These are phyloP conservation scores for Neonectria coccinea DNA, from an alignment of 2,329 filamentous ascomycete species.

Conservation along the genomic window DNA sequence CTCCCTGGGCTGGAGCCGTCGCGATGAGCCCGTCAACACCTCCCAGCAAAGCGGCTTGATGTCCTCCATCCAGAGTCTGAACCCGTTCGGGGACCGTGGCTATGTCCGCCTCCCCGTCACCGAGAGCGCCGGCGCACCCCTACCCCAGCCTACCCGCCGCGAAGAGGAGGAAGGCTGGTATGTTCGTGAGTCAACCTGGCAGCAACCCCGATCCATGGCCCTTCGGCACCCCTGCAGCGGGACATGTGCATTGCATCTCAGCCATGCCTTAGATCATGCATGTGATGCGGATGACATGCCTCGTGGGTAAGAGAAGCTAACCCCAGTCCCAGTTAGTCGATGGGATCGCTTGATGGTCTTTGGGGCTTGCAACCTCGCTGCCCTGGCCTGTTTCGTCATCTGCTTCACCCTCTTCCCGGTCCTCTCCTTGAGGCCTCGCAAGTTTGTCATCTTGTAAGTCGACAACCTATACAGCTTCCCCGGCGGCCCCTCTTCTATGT, in stretches of 20 bases:
- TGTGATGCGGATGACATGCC: conserved; percentile 58
- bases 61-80: conserved; percentile 83
- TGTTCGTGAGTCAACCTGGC: conserved; percentile 77
- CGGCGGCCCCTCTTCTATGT: conserved; percentile 26
- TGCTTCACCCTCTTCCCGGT: conserved; percentile 92
- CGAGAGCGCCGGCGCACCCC: conserved; percentile 83
- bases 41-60: conserved; percentile 77
- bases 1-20: conserved; percentile 92
- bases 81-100: conserved; percentile 87
- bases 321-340: conserved; percentile 79
- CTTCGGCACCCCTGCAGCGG: conserved; percentile 57
- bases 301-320: conserved; percentile 55
- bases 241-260: conserved; percentile 59
- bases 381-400: conserved; percentile 90
- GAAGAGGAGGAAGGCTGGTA: conserved; percentile 98
- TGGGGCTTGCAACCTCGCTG: conserved; percentile 88
- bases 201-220: conserved; percentile 38
- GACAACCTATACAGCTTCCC: conserved; percentile 29
- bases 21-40: conserved; percentile 82
- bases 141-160: conserved; percentile 84
- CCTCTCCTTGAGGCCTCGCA: conserved; percentile 83
- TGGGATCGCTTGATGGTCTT: conserved; percentile 98
- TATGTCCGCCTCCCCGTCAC: conserved; percentile 92
- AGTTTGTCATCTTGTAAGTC: conserved; percentile 97
- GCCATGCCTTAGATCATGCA: conserved; percentile 53